Evolutionary conservation across 306 rosid species (phyloP).

Genomic region (Vigna unguiculata): DNA sequence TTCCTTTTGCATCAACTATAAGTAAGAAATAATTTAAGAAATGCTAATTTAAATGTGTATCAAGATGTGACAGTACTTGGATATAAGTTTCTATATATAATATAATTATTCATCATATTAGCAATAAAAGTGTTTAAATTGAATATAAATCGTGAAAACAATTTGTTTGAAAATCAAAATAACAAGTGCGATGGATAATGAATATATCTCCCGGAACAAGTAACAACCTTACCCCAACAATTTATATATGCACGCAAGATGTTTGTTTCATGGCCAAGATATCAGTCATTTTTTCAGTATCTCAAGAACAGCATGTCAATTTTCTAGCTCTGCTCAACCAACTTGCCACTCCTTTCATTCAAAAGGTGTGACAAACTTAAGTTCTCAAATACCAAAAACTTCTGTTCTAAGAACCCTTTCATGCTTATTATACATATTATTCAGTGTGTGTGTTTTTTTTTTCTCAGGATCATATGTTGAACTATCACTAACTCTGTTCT

Average conservation of each 20-base stretch:
- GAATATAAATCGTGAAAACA: background rate
- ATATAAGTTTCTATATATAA: too few species aligned
- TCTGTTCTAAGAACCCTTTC: background rate
- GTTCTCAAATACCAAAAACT: background rate
- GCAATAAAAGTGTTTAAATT: too few species aligned
- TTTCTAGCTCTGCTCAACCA: background rate
- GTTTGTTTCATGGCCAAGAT: constrained; percentile 7
- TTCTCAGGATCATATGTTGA: background rate
- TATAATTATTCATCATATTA: too few species aligned
- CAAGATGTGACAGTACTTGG: too few species aligned
- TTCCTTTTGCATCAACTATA: too few species aligned
- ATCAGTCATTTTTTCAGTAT: background rate
- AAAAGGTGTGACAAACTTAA: background rate
- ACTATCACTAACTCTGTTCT: too few species aligned
- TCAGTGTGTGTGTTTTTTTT: background rate
- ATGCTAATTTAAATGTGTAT: too few species aligned
- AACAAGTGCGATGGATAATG: background rate
- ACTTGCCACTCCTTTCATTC: background rate
- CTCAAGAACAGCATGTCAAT: background rate
- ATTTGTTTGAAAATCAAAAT: background rate
- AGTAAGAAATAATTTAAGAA: too few species aligned
- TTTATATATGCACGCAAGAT: background rate
- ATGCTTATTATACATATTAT: background rate
- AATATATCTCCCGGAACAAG: background rate
- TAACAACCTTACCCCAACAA: background rate